phyloP scores from a whole-genome alignment of 805 yeast species.

The Candida pini region DNA sequence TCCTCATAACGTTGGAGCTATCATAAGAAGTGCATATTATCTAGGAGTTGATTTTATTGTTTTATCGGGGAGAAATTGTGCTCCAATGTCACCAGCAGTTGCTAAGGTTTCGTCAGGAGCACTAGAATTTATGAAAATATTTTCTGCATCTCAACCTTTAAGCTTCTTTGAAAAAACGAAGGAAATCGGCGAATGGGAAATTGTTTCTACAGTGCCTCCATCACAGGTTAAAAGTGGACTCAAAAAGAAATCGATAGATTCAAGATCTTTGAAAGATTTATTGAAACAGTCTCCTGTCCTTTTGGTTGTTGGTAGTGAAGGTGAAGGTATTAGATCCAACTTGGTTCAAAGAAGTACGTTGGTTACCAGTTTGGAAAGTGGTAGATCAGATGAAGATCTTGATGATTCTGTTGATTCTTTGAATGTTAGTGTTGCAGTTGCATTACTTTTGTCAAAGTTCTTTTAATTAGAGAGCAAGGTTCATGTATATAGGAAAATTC shows the following conservation, averaged over 20 bases:
- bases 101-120: conserved; percentile 84
- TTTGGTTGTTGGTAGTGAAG: conserved; percentile 81
- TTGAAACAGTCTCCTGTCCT: conserved; percentile 52
- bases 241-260: conserved; percentile 26
- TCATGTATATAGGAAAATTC: background rate
- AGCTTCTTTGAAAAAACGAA: conserved; percentile 53
- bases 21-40: conserved; percentile 72
- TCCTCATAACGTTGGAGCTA: conserved; percentile 85
- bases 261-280: conserved; percentile 39
- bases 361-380: conserved; percentile 35
- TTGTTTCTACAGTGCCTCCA: conserved; percentile 55
- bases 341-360: conserved; percentile 53
- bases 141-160: conserved; percentile 51
- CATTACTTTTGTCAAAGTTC: conserved; percentile 44
- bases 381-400: conserved; percentile 14
- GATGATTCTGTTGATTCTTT: conserved; percentile 60
- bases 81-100: conserved; percentile 72
- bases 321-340: conserved; percentile 70
- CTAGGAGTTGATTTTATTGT: conserved; percentile 79
- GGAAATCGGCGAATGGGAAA: conserved; percentile 58
- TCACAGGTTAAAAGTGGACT: conserved; percentile 2
- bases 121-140: conserved; percentile 64
- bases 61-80: conserved; percentile 62
- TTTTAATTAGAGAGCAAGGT: conserved; percentile 1
- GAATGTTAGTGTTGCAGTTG: conserved; percentile 88